Conservation (phyloP, 495 filamentous ascomycete genomes). For the Poronia punctata region DNA sequence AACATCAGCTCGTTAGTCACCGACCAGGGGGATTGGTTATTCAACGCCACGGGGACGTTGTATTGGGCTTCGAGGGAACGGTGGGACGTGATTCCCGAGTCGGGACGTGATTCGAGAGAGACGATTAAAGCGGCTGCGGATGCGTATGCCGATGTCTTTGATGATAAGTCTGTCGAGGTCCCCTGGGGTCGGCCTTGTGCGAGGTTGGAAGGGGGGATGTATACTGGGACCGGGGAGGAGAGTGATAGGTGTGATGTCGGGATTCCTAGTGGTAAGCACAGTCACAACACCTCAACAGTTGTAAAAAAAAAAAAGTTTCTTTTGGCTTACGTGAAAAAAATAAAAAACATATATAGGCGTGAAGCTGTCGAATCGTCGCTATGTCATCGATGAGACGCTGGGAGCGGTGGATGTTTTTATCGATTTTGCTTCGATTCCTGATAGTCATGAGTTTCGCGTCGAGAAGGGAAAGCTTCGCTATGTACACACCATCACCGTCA, state of each 20-base stretch:
- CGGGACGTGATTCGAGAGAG: slow-evolving; percentile 32
- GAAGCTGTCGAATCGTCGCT: slow-evolving; percentile 32
- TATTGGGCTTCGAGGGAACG: slow-evolving; percentile 33
- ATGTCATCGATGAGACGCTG: slow-evolving; percentile 46
- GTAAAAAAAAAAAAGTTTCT: too few relatives aligned
- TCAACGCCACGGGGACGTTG: slow-evolving; percentile 45
- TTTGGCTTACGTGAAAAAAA: too few relatives aligned
- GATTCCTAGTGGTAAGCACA: slow-evolving; percentile 25
- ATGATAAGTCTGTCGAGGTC: slow-evolving; percentile 35
- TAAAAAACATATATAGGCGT: slow-evolving; percentile 23
- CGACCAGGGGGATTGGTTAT: slow-evolving; percentile 40
- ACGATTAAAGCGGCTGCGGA: slow-evolving; percentile 43
- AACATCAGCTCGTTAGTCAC: slow-evolving; percentile 40
- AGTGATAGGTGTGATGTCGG: slow-evolving; percentile 34
- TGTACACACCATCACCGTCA: slow-evolving; percentile 42
- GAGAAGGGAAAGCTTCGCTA: slow-evolving; percentile 42
- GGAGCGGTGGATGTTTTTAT: slow-evolving; percentile 40
- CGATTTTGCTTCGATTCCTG: slow-evolving; percentile 37
- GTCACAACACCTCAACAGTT: too few relatives aligned
- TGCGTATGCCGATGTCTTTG: slow-evolving; percentile 43
- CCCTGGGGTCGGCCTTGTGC: slow-evolving; percentile 45
- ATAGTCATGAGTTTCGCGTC: slow-evolving; percentile 45
- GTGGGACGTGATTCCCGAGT: slow-evolving; percentile 40
- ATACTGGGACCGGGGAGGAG: slow-evolving; percentile 31
- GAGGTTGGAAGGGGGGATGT: slow-evolving; percentile 40